Percentiles rank a stretch among this genome's conserved stretches.
Evolutionary conservation across 2,329 filamentous ascomycete species (phyloP).

Genomic region (Aspergillus luchuensis): DNA sequence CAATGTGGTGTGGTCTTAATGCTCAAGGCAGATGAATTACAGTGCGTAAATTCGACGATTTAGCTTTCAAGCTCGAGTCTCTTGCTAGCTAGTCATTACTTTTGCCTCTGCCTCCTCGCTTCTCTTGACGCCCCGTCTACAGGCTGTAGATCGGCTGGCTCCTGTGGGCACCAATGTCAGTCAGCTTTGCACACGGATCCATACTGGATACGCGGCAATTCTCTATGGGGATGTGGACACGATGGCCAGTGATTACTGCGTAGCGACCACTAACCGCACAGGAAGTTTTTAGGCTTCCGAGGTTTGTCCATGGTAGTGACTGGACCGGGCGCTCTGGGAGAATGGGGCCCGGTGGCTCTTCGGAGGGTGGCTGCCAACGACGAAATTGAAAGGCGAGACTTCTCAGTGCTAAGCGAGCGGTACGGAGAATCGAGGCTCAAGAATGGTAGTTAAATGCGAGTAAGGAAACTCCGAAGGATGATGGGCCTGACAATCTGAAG

Average conservation of each 20-base stretch:
- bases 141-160: background rate
- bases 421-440: background rate
- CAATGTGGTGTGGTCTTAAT: background rate
- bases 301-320: background rate
- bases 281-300: background rate
- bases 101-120: background rate
- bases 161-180: background rate
- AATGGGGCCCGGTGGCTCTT: background rate
- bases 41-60: background rate
- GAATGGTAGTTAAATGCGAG: background rate
- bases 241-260: background rate
- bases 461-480: background rate
- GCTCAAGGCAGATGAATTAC: background rate
- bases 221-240: conserved; percentile 4
- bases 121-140: background rate
- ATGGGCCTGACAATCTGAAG: background rate
- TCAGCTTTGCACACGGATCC: background rate
- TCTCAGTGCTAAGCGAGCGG: background rate
- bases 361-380: background rate
- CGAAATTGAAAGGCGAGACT: background rate
- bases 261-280: background rate
- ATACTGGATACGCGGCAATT: conserved; percentile 3
- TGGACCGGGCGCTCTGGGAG: conserved; percentile 4
- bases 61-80: no score
- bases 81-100: background rate